A percentile compares a stretch with the other conserved stretches of the same genome.
phyloP scores from a whole-genome alignment of 2,329 filamentous ascomycete species.

The Cercospora janseana region DNA sequence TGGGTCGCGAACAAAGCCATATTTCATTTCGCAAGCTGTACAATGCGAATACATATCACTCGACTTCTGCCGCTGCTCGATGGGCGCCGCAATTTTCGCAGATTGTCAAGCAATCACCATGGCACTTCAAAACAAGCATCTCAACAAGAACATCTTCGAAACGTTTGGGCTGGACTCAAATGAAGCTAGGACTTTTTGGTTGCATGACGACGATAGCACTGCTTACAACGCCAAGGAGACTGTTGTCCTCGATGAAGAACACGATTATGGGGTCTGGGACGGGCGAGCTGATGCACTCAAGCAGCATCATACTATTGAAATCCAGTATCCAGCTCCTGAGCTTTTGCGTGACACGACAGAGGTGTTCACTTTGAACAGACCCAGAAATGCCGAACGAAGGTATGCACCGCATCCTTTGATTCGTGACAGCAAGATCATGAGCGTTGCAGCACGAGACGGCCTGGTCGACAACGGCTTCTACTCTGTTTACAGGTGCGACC shows the following conservation, averaged over 20 bases:
- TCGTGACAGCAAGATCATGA: slow-evolving; percentile 8
- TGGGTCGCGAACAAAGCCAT: no score
- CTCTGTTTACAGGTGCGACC: slow-evolving; percentile 17
- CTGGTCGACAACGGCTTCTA: slow-evolving; percentile 10
- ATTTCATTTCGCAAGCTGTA: no score
- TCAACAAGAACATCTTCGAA: slow-evolving; percentile 11
- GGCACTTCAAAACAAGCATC: slow-evolving; percentile 4
- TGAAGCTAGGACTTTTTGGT: slow-evolving; percentile 5
- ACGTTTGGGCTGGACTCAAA: slow-evolving; percentile 14
- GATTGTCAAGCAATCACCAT: no score
- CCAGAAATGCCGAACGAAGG: slow-evolving; percentile 7
- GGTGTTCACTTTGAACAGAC: slow-evolving; percentile 11
- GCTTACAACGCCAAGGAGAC: slow-evolving; percentile 4
- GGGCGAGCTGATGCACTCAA: slow-evolving; percentile 6
- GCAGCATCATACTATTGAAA: slow-evolving; percentile 12
- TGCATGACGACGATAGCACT: background rate
- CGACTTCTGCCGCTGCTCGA: no score
- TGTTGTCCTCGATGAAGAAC: slow-evolving; percentile 1
- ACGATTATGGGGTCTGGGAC: background rate
- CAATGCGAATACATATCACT: no score
- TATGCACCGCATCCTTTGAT: slow-evolving; percentile 19
- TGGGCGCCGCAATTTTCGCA: no score
- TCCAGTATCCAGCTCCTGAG: slow-evolving; percentile 16
- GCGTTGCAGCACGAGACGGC: slow-evolving; percentile 17
- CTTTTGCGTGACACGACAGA: slow-evolving; percentile 12